Conservation (phyloP, 352 stramenopile species). For the Salisapilia sapeloensis region DNA sequence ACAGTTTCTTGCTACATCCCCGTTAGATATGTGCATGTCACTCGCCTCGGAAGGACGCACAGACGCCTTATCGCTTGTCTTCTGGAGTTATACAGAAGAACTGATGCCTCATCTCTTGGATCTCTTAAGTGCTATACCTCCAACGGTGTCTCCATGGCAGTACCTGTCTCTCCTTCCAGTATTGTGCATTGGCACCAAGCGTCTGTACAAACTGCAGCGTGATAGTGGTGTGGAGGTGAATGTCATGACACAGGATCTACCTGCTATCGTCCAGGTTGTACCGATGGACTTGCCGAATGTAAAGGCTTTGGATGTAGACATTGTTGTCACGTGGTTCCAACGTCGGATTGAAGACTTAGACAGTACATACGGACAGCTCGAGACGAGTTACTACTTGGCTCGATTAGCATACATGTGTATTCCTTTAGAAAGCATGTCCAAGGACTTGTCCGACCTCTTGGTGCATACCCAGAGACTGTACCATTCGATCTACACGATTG, state of each 20-base stretch:
- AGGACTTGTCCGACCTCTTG: constrained; percentile 23
- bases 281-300: constrained; percentile 17
- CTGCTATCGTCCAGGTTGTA: constrained; percentile 21
- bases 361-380: constrained; percentile 32
- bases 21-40: constrained; percentile 18
- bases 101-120: constrained; percentile 23
- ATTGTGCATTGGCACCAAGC: not conserved
- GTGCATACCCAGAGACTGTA: constrained; percentile 34
- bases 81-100: constrained; percentile 29
- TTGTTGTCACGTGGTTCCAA: constrained; percentile 26
- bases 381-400: constrained; percentile 22
- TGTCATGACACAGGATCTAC: constrained; percentile 17
- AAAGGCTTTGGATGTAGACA: constrained; percentile 10
- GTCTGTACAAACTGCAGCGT: not conserved
- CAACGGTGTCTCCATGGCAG: constrained; percentile 7
- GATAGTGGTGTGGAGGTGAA: constrained; percentile 5
- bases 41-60: constrained; percentile 33
- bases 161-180: constrained; percentile 2
- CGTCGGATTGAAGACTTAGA: constrained; percentile 40
- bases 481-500: constrained; percentile 49
- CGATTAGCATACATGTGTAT: constrained; percentile 13
- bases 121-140: constrained; percentile 42
- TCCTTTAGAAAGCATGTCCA: constrained; percentile 10
- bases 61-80: constrained; percentile 18
- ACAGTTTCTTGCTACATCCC: constrained; percentile 10